Percentiles rank a stretch among this genome's conserved stretches.
Conservation (phyloP, 495 filamentous ascomycete genomes). For the Podospora pseudocomata region DNA sequence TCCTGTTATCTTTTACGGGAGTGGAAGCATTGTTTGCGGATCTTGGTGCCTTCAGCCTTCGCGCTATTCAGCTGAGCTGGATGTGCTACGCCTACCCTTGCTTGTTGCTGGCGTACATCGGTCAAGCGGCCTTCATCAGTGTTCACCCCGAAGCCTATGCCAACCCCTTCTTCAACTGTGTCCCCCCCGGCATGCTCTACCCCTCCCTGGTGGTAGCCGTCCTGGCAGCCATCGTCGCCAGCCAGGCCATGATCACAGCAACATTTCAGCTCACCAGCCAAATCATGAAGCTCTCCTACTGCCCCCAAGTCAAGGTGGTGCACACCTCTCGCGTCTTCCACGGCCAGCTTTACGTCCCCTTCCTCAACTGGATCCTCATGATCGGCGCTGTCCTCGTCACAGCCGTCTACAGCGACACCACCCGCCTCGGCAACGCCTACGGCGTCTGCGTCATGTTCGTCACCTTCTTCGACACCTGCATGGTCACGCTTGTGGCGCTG, state of each 20-base stretch:
- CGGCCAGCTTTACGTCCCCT: constrained; percentile 68
- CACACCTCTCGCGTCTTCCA: constrained; percentile 65
- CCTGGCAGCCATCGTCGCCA: constrained; percentile 67
- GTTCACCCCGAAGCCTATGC: constrained; percentile 55
- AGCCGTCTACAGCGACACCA: constrained; percentile 66
- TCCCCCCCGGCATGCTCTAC: constrained; percentile 63
- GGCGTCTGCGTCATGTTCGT: constrained; percentile 68
- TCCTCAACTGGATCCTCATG: constrained; percentile 71
- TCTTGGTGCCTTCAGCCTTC: constrained; percentile 62
- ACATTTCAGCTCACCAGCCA: constrained; percentile 65
- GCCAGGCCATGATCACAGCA: constrained; percentile 71
- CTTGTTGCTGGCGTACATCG: constrained; percentile 64
- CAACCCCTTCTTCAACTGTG: constrained; percentile 69
- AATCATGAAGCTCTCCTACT: constrained; percentile 71
- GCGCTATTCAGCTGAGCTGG: constrained; percentile 65
- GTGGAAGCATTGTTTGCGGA: constrained; percentile 75
- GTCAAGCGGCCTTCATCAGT: constrained; percentile 70
- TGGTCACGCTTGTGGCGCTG: constrained; percentile 64
- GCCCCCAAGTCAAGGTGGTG: constrained; percentile 65
- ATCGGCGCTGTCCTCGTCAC: constrained; percentile 68
- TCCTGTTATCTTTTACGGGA: constrained; percentile 67
- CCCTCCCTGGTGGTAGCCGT: constrained; percentile 62
- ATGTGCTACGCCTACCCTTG: constrained; percentile 61
- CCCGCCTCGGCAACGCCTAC: constrained; percentile 48
- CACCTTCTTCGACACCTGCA: constrained; percentile 69